Evolutionary conservation across 352 stramenopile genomes (phyloP).

Genomic region (Phytophthora parvispora): DNA sequence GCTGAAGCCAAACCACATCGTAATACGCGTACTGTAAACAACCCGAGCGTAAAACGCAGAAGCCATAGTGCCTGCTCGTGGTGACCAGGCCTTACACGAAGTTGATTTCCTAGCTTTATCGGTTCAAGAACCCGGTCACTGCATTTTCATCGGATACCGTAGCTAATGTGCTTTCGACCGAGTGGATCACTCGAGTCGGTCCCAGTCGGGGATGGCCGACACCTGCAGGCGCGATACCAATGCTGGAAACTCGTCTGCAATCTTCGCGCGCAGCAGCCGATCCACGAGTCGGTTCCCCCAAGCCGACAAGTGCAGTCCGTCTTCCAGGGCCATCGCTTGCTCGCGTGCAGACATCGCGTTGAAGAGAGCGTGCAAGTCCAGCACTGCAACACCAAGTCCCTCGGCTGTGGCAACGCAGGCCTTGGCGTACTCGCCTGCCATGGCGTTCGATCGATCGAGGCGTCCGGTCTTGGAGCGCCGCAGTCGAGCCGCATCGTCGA

Average conservation of each 20-base stretch:
- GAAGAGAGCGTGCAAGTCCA: slow-evolving; percentile 60
- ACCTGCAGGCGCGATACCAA: slow-evolving; percentile 17
- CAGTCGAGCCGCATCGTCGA: slow-evolving; percentile 43
- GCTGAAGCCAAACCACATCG: not conserved
- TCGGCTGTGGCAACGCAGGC: slow-evolving; percentile 43
- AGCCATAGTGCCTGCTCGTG: too few relatives aligned
- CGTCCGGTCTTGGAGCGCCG: slow-evolving; percentile 14
- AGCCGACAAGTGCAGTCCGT: slow-evolving; percentile 62
- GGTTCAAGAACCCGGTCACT: too few relatives aligned
- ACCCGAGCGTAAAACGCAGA: too few relatives aligned
- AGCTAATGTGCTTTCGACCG: too few relatives aligned
- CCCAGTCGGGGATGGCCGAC: slow-evolving; percentile 28
- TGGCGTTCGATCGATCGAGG: slow-evolving; percentile 50
- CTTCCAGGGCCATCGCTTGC: slow-evolving; percentile 40
- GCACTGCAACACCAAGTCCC: slow-evolving; percentile 26
- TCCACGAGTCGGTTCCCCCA: slow-evolving; percentile 59
- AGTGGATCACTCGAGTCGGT: slow-evolving; percentile 4
- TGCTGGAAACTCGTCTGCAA: slow-evolving; percentile 32
- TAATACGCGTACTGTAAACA: not conserved
- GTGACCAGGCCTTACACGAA: too few relatives aligned
- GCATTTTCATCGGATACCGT: too few relatives aligned
- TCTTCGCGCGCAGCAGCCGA: slow-evolving; percentile 37
- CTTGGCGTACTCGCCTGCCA: slow-evolving; percentile 44
- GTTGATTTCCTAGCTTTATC: not conserved
- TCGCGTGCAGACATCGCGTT: slow-evolving; percentile 39